Evolutionary conservation across 192 early-diverging fungal species (phyloP).

Genomic region (Helicostylum pulchrum): DNA sequence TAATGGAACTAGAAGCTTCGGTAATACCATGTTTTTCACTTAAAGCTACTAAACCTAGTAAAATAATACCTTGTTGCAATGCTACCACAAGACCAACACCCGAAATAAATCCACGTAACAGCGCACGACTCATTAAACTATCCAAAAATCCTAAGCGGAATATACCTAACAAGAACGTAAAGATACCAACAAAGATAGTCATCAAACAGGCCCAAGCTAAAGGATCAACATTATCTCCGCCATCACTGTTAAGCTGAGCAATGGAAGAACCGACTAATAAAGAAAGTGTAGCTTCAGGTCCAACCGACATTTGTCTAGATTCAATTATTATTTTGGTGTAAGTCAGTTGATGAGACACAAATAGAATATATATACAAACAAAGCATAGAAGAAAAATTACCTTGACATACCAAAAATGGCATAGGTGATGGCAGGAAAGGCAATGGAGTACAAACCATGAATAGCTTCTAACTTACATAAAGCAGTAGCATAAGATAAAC

Average conservation of each 20-base stretch:
- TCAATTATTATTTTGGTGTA: neutral
- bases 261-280: conserved; percentile 73
- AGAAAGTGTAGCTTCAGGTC: conserved; percentile 90
- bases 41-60: conserved; percentile 61
- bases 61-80: conserved; percentile 78
- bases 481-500: conserved; percentile 86
- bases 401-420: conserved; percentile 90
- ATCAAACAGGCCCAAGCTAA: conserved; percentile 69
- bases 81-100: conserved; percentile 92
- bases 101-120: conserved; percentile 94
- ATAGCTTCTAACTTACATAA: conserved; percentile 81
- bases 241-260: conserved; percentile 47
- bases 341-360: neutral
- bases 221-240: conserved; percentile 44
- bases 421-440: conserved; percentile 82
- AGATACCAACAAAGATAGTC: conserved; percentile 85
- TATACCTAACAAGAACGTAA: conserved; percentile 91
- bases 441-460: conserved; percentile 89
- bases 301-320: conserved; percentile 84
- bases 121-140: conserved; percentile 87
- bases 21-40: conserved; percentile 46
- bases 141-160: conserved; percentile 98
- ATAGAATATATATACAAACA: neutral
- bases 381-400: conserved; percentile 29
- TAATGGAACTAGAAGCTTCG: conserved; percentile 75